These are phyloP conservation scores for Botryosphaeria agaves DNA, from an alignment of 2,329 filamentous ascomycete species.

Conservation along the genomic window DNA sequence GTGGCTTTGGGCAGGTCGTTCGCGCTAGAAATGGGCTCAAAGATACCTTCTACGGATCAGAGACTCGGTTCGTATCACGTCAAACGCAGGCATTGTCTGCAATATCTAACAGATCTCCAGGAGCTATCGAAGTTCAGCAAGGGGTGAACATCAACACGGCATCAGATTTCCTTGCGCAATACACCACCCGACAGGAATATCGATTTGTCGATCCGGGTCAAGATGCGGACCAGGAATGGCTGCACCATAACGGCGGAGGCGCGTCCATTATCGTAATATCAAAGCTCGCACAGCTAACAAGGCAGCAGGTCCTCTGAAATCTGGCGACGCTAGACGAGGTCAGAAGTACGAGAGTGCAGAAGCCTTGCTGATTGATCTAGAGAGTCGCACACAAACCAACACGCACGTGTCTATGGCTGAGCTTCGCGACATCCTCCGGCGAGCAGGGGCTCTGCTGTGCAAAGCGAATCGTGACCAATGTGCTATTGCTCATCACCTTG, in stretches of 20 bases:
- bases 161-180: slow-evolving; percentile 92
- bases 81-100: not conserved
- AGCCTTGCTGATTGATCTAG: slow-evolving; percentile 51
- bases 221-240: slow-evolving; percentile 49
- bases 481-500: slow-evolving; percentile 69
- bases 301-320: no score
- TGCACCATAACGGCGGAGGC: slow-evolving; percentile 37
- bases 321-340: not conserved
- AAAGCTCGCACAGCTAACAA: no score
- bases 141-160: slow-evolving; percentile 71
- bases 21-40: slow-evolving; percentile 77
- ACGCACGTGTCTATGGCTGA: slow-evolving; percentile 56
- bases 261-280: no score
- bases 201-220: slow-evolving; percentile 64
- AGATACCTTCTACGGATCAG: slow-evolving; percentile 74
- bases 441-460: slow-evolving; percentile 75
- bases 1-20: slow-evolving; percentile 88
- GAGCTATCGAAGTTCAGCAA: slow-evolving; percentile 58
- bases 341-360: slow-evolving; percentile 22
- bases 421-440: slow-evolving; percentile 63
- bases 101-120: slow-evolving; percentile 7
- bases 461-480: slow-evolving; percentile 58
- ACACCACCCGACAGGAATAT: slow-evolving; percentile 93
- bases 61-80: slow-evolving; percentile 37
- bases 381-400: slow-evolving; percentile 50